Conservation (phyloP, 1,139 yeast species). For the Meyerozyma elateridarum region DNA sequence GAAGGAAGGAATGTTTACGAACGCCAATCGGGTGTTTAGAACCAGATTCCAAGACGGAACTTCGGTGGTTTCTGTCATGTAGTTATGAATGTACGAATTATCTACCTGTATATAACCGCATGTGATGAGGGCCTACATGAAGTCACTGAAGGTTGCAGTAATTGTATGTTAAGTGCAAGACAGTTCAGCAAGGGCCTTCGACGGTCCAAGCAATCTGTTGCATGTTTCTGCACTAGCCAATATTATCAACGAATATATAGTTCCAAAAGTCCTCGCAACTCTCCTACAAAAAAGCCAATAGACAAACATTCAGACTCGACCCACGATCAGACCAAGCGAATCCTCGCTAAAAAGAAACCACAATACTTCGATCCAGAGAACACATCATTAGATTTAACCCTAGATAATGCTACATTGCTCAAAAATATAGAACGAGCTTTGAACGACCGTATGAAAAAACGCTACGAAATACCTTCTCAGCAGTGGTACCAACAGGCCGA, state of each 20-base stretch:
- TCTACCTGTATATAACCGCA: too few relatives aligned
- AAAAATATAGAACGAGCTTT: slow-evolving; percentile 14
- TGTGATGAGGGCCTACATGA: too few relatives aligned
- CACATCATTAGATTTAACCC: slow-evolving; percentile 9
- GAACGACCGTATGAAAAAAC: slow-evolving; percentile 14
- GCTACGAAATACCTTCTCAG: slow-evolving; percentile 18
- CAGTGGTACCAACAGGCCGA: slow-evolving; percentile 16
- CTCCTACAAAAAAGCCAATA: too few relatives aligned
- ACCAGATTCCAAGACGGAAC: slow-evolving; percentile 97
- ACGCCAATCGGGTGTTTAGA: slow-evolving; percentile 90
- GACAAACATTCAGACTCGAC: too few relatives aligned
- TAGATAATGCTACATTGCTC: slow-evolving; percentile 11
- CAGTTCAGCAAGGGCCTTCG: background rate
- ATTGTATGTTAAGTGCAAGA: background rate
- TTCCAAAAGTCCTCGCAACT: too few relatives aligned
- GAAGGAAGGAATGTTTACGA: slow-evolving; percentile 97
- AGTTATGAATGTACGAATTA: slow-evolving; percentile 7
- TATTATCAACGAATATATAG: too few relatives aligned
- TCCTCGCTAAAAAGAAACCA: background rate
- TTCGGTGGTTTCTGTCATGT: slow-evolving; percentile 73
- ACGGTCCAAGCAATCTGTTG: too few relatives aligned
- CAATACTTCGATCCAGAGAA: slow-evolving; percentile 13
- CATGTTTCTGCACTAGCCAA: too few relatives aligned
- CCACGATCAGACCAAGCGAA: background rate
- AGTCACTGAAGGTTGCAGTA: too few relatives aligned